These are phyloP conservation scores for Erysimum cheiranthoides DNA, from an alignment of 345 rosid genomes.

Conservation along the genomic window DNA sequence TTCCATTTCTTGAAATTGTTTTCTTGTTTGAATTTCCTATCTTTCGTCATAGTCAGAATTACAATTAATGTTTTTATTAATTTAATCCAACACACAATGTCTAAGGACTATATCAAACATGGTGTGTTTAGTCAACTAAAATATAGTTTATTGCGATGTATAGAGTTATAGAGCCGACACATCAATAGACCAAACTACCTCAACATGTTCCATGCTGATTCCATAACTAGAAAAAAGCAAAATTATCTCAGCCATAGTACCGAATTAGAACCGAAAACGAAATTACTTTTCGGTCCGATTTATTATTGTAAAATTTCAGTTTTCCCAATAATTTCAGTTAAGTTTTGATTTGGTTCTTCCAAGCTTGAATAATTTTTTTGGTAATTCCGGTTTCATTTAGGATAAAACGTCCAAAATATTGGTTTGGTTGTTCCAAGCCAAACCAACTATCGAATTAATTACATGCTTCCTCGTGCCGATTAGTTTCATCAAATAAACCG, in stretches of 20 bases:
- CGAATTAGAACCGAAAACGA: too few relatives aligned
- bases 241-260: not conserved
- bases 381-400: too few relatives aligned
- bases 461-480: too few relatives aligned
- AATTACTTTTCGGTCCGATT: too few relatives aligned
- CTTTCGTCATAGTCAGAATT: not conserved
- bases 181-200: not conserved
- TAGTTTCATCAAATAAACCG: too few relatives aligned
- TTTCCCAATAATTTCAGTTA: too few relatives aligned
- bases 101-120: not conserved
- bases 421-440: too few relatives aligned
- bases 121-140: slow-evolving; percentile 27
- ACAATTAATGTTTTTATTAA: not conserved
- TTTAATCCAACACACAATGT: not conserved
- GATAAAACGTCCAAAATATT: too few relatives aligned
- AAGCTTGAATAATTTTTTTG: too few relatives aligned
- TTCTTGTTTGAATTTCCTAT: slow-evolving; percentile 4
- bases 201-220: not conserved
- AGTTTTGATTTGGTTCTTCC: too few relatives aligned
- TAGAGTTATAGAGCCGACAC: not conserved
- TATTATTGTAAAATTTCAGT: too few relatives aligned
- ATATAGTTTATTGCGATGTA: not conserved
- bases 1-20: slow-evolving; percentile 12
- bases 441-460: too few relatives aligned
- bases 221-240: not conserved